Evolutionary conservation across 2,329 filamentous ascomycete species (phyloP), one percentile per base, ranked within the genome.

Genomic region (Colletotrichum lentis): DNA sequence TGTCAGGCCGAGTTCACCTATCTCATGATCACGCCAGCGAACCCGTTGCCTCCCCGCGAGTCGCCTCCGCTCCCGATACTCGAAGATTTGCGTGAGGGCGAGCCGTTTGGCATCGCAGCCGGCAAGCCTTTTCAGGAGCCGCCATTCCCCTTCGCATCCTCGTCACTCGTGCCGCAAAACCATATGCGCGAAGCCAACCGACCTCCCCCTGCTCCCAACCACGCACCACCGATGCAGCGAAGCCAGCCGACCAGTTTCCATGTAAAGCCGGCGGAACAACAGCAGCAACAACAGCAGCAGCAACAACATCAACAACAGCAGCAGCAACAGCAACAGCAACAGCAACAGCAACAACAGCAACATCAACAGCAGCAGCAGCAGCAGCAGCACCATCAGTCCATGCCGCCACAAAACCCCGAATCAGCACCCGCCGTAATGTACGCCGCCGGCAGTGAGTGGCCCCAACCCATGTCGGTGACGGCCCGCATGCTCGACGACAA

Each of bases 1-100:
- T 88, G 88, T 76, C 83, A 89, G 76, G 83, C 85, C 71, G 88
- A 90, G 74, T 89, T 90, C 68, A 88, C 88, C 70, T 90, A 90
- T 73, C 81, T 90, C 16, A 89, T 90, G 88, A 84, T 89, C 58
- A 87, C 88, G 0, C 88, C 88, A 1, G 88, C 88, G 47, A 90
- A 90, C 75, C 88, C 88, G 3, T 79, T 85, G 49, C 88, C 88
- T 1, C 88, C 88, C n/a, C 83, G 88, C 75, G 88, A 90, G 27
- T 88, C 86, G 1, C 85, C 86, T 5, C 85, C 83, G 2, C 75
- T 88, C 12, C 86, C 86, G 11, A 80, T 87, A 49, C 82, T 88
- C 31, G 88, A 89, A 56, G 87, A 89, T 62, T 72, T 88, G n/a
- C 80, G 84, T 56, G 85, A 89, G 65, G 81, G 80, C 39, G 87